Evolutionary conservation across 129 eudicot genomes (phyloP), one percentile per base, ranked within the genome.

Genomic region (Pittosporum tobira): DNA sequence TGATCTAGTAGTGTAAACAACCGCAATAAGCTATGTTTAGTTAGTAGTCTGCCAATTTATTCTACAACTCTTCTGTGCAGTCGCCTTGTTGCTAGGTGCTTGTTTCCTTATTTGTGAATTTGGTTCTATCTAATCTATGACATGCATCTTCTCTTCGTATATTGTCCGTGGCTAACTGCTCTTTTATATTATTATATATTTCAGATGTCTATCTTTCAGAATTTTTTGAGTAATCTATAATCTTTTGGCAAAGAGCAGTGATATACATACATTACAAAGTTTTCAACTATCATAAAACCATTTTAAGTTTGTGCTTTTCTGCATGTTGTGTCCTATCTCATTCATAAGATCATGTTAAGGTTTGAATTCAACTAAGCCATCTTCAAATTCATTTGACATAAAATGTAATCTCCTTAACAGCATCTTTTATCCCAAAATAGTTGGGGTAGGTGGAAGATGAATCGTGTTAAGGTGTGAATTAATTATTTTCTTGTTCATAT

Each of bases 1-100:
- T 81, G 68, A 75, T 58, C 29, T 27, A 15, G 29, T 15, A 40
- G 4, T 23, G 12, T 36, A 42, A 44, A 28, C 44, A 27, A 42
- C 5, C 21, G 30, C 34, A 24, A 21, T 14, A 5, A 23, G 13
- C 11, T 34, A 28, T 15, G 6, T 19, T 51, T 1, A 21, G n/a
- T 57, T 13, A 16, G 31, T 22, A 23, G 10, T 20, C 51, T 4
- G 46, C 50, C 5, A 3, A 59, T 15, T 58, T 51, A 59, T 48
- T 24, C n/a, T 18, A 37, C 2, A 23, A 23, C 36, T 24, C n/a
- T 76, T 22, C 5, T 36, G 47, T 59, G 51, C 16, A 44, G 51
- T 69, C 19, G 64, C 36, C 25, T 23, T 55, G 48, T 47, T 18
- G 44, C 21, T 19, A 47, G 52, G 38, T 20, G 24, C 73, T 48